Evolutionary conservation across 352 stramenopile genomes (phyloP).

Genomic region (Globisporangium iwayamae): DNA sequence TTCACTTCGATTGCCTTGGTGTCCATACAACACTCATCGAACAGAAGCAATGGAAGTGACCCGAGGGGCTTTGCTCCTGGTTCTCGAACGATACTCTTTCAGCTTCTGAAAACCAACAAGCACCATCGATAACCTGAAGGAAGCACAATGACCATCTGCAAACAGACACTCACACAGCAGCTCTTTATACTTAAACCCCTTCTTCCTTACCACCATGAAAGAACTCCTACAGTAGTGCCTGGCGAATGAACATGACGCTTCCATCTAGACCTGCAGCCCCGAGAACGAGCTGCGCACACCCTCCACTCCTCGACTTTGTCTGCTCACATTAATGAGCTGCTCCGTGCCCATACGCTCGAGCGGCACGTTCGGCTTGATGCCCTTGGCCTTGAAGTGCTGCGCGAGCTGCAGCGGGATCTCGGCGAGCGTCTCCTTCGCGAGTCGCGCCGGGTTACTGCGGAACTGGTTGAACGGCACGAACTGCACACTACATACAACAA

Average conservation of each 20-base stretch:
- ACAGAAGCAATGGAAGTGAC: neutral
- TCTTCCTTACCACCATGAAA: too few relatives aligned
- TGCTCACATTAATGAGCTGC: conserved; percentile 16
- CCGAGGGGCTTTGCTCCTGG: neutral
- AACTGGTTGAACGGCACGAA: conserved; percentile 78
- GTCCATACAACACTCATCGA: neutral
- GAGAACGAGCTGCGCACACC: conserved; percentile 4
- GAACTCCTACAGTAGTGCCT: too few relatives aligned
- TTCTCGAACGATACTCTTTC: neutral
- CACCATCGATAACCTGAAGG: neutral
- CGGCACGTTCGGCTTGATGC: conserved; percentile 48
- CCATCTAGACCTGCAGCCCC: conserved; percentile 6
- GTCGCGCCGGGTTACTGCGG: conserved; percentile 45
- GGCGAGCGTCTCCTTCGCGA: conserved; percentile 69
- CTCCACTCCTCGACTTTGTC: neutral
- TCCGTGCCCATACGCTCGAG: conserved; percentile 56
- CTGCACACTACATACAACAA: conserved; percentile 45
- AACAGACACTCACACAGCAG: neutral
- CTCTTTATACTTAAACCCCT: too few relatives aligned
- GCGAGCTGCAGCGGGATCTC: conserved; percentile 64
- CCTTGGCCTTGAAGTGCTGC: conserved; percentile 56
- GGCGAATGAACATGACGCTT: neutral
- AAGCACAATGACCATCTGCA: neutral
- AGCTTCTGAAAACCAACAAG: neutral
- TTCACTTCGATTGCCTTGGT: too few relatives aligned